These are phyloP conservation scores for Gracilaria vermiculophylla DNA, from an alignment of 23 red algal genomes.

Conservation along the genomic window DNA sequence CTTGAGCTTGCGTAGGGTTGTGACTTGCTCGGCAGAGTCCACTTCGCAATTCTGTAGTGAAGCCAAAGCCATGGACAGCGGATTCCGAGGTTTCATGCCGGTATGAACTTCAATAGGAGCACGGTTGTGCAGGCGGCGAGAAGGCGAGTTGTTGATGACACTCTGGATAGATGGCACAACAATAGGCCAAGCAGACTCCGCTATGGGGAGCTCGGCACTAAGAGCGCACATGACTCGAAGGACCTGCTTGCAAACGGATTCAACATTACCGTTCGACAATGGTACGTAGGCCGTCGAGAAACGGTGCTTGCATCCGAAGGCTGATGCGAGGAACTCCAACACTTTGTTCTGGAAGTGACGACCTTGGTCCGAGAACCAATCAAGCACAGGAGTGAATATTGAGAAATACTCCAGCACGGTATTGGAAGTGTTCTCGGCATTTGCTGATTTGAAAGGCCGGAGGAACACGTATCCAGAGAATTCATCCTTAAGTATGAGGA, in stretches of 20 bases:
- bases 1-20: not conserved
- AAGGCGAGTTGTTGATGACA: not conserved
- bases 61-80: not conserved
- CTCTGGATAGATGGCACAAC: not conserved
- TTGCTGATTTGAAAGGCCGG: not conserved
- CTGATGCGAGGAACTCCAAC: not conserved
- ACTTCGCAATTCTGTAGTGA: not conserved
- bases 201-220: not conserved
- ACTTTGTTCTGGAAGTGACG: conserved; percentile 32
- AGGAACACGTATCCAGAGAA: conserved; percentile 1
- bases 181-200: not conserved
- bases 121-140: not conserved
- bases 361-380: conserved; percentile 15
- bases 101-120: not conserved
- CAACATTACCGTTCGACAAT: conserved; percentile 1
- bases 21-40: not conserved
- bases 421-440: not conserved
- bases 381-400: not conserved
- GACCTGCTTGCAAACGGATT: not conserved
- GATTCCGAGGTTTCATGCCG: not conserved
- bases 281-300: conserved; percentile 4
- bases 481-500: not conserved
- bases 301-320: not conserved
- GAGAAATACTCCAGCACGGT: not conserved
- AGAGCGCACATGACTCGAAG: conserved; percentile 1